Evolutionary conservation across 2,329 filamentous ascomycete genomes (phyloP).

Genomic region (Trematosphaeria pertusa): DNA sequence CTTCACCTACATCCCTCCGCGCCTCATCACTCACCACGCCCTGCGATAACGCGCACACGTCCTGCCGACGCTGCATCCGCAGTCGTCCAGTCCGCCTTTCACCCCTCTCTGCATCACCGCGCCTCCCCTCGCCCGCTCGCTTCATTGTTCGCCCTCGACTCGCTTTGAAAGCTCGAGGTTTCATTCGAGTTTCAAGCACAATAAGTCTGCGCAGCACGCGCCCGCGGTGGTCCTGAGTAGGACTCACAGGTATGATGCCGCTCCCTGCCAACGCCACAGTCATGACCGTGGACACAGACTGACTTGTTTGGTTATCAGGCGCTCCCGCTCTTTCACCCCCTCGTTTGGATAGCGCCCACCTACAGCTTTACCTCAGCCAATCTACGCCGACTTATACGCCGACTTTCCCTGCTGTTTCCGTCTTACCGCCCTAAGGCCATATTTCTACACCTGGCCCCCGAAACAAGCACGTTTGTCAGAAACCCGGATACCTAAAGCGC

Average conservation of each 20-base stretch:
- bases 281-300: constrained; percentile 26
- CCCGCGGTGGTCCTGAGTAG: constrained; percentile 34
- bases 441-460: background rate
- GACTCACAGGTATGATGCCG: constrained; percentile 40
- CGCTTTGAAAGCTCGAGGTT: constrained; percentile 39
- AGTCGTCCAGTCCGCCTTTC: constrained; percentile 25
- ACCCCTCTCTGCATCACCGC: constrained; percentile 18
- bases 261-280: constrained; percentile 27
- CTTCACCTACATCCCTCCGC: constrained; percentile 24
- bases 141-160: constrained; percentile 33
- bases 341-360: constrained; percentile 44
- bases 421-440: background rate
- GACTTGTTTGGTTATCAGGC: constrained; percentile 37
- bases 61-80: constrained; percentile 30
- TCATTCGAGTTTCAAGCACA: constrained; percentile 48
- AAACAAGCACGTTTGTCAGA: background rate
- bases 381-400: constrained; percentile 3
- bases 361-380: constrained; percentile 25
- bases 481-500: constrained; percentile 2
- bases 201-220: constrained; percentile 45
- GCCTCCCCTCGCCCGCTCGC: constrained; percentile 21
- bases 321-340: constrained; percentile 37
- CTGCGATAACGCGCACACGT: constrained; percentile 20
- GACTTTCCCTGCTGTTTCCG: background rate
- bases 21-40: constrained; percentile 20